Evolutionary conservation across 371 early-diverging fungal species (phyloP), one percentile per base, ranked within the genome.

Genomic region (Lichtheimia ramosa): DNA sequence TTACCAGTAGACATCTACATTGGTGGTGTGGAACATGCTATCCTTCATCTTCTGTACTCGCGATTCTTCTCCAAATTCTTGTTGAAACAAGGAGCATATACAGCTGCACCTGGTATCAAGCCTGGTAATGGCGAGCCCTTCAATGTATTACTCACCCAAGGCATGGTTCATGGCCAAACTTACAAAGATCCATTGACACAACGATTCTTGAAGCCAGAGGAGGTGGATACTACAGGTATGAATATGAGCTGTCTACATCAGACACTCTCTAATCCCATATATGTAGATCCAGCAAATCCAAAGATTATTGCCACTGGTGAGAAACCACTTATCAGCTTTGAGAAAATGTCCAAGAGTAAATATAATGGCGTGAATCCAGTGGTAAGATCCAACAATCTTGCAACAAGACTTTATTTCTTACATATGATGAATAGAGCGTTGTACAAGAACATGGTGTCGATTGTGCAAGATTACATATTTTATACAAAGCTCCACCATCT

Each of bases 261-360:
- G 34, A 10, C 34, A 34, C 10, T 34, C 34, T 4, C 34, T 34
- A 34, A 51, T 24, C 3, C 27, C 25, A 27, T 53, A 12, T n/a
- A n/a, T n/a, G 3, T 52, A 81, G 85, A 85, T 65, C 69, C 75
- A 21, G 50, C 50, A 10, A 72, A 81, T 10, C 90, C 90, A 7
- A 82, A 75, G 28, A 82, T 90, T 16, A 79, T 72, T 28, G 76
- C 75, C 15, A 90, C 92, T 5, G 90, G 91, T 25, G 65, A 81
- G 60, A 48, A 64, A 16, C 87, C 93, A 0, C 59, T 69, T 2
- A 73, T 87, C 15, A 81, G 89, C 13, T 94, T 81, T 69, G 96
- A 97, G 66, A 97, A 97, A 64, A 97, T 97, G 97, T 91, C 92
- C 63, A 97, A 96, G 73, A 92, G 93, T 51, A 97, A 97, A 79